Percentiles rank a stretch among this genome's conserved stretches.
phyloP scores from a whole-genome alignment of 1,139 yeast species.

The Yamadazyma sp. region DNA sequence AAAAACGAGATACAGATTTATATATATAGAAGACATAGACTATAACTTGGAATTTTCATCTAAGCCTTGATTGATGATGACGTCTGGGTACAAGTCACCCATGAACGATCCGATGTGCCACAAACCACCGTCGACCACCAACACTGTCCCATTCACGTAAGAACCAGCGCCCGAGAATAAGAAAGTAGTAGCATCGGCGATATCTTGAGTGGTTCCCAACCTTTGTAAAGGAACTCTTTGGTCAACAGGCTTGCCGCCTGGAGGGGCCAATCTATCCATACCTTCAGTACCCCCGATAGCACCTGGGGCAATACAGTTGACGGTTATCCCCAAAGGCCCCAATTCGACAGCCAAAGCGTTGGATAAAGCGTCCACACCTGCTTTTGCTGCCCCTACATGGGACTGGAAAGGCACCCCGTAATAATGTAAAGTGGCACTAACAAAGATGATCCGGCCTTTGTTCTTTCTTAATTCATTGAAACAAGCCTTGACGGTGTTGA shows the following conservation, averaged over 20 bases:
- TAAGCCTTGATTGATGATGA: conserved; percentile 24
- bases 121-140: conserved; percentile 86
- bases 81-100: conserved; percentile 37
- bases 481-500: conserved; percentile 83
- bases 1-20: too few species aligned
- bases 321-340: conserved; percentile 84
- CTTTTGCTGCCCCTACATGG: conserved; percentile 95
- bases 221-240: conserved; percentile 72
- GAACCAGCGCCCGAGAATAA: conserved; percentile 80
- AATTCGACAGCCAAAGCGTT: conserved; percentile 85
- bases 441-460: conserved; percentile 76
- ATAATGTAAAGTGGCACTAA: conserved; percentile 90
- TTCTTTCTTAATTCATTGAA: conserved; percentile 64
- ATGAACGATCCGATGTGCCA: conserved; percentile 71
- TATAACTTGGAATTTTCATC: conserved; percentile 17
- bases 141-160: conserved; percentile 74
- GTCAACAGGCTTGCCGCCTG: conserved; percentile 32
- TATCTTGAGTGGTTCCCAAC: conserved; percentile 72
- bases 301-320: conserved; percentile 90
- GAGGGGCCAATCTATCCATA: conserved; percentile 53
- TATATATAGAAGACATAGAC: too few species aligned
- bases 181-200: conserved; percentile 86
- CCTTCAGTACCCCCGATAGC: conserved; percentile 87
- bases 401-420: conserved; percentile 87
- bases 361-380: conserved; percentile 88